These are phyloP conservation scores for Bruguiera hainesii DNA, from an alignment of 441 rosid species.

Conservation along the genomic window DNA sequence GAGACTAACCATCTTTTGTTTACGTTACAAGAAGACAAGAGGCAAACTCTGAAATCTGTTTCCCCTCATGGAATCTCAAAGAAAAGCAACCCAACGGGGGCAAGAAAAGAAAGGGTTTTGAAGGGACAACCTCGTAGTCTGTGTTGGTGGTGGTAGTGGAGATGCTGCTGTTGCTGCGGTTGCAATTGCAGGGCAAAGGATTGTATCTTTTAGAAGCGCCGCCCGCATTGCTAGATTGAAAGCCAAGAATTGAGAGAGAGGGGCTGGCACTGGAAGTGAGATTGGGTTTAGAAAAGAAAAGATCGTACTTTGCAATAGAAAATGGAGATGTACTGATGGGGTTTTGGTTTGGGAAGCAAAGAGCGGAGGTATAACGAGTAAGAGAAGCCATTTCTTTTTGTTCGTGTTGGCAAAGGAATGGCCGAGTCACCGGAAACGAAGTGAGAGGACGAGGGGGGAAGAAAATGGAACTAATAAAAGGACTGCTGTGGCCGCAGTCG, in stretches of 20 bases:
- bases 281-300: constrained; percentile 11
- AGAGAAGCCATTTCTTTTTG: too few species aligned
- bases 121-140: constrained; percentile 49
- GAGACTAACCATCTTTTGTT: too few species aligned
- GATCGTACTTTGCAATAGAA: too few species aligned
- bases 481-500: too few species aligned
- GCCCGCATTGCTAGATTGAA: constrained; percentile 16
- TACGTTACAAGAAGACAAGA: too few species aligned
- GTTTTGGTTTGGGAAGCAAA: too few species aligned
- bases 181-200: constrained; percentile 38
- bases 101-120: not conserved
- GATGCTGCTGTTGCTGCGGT: constrained; percentile 17
- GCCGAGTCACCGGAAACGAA: too few species aligned
- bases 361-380: too few species aligned
- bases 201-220: constrained; percentile 20
- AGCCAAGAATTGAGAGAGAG: constrained; percentile 9
- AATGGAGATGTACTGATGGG: too few species aligned
- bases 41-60: not conserved
- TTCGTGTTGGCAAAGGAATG: too few species aligned
- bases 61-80: not conserved
- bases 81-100: not conserved
- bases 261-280: constrained; percentile 16
- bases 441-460: too few species aligned
- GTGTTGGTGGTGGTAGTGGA: constrained; percentile 43
- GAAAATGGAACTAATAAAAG: too few species aligned